phyloP scores from a whole-genome alignment of 177 flowering plant genomes.

The Vitis hybrid region DNA sequence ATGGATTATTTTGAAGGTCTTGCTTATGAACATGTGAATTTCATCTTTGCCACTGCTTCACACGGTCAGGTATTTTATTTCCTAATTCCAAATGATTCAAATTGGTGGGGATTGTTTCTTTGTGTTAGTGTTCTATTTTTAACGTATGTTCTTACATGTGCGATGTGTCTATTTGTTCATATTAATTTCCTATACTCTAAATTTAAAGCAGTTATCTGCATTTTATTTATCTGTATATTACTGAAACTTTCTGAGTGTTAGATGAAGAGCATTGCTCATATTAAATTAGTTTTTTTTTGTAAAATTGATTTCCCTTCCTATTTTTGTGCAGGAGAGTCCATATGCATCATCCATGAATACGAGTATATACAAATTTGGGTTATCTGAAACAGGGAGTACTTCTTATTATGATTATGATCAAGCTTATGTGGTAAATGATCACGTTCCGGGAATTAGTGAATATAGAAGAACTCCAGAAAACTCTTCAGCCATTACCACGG shows the following conservation, averaged over 20 bases:
- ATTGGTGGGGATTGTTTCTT: not conserved
- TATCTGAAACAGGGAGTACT: slow-evolving; percentile 46
- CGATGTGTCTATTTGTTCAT: too few relatives aligned
- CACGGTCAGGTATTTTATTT: slow-evolving; percentile 41
- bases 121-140: not conserved
- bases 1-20: slow-evolving; percentile 68
- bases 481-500: slow-evolving; percentile 31
- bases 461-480: slow-evolving; percentile 40
- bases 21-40: slow-evolving; percentile 63
- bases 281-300: not conserved
- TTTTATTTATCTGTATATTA: too few relatives aligned
- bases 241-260: not conserved
- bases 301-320: not conserved
- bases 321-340: slow-evolving; percentile 48
- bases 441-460: slow-evolving; percentile 33
- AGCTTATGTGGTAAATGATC: slow-evolving; percentile 40
- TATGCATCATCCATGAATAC: slow-evolving; percentile 47
- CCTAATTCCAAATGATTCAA: not conserved
- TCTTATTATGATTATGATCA: slow-evolving; percentile 43
- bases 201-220: too few relatives aligned
- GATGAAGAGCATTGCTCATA: not conserved
- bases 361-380: slow-evolving; percentile 61
- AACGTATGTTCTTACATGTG: too few relatives aligned
- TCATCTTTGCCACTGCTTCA: slow-evolving; percentile 59
- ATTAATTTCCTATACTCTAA: too few relatives aligned